A percentile compares a stretch with the other conserved stretches of the same genome.
phyloP scores from a whole-genome alignment of 2,329 filamentous ascomycete genomes.

The Microcera coccophila region DNA sequence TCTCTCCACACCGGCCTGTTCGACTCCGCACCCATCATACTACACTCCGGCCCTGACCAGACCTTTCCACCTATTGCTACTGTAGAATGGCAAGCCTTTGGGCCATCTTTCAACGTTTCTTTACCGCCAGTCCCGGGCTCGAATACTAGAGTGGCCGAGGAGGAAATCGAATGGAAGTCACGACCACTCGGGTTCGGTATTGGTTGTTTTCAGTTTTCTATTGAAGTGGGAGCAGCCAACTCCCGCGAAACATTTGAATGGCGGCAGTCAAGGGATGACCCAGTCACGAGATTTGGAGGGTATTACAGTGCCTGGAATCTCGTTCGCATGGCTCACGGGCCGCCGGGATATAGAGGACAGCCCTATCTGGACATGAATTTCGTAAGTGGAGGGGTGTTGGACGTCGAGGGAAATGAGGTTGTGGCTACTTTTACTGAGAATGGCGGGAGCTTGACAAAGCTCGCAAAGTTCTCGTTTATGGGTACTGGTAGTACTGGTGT shows the following conservation, averaged over 20 bases:
- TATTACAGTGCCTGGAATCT: slow-evolving; percentile 20
- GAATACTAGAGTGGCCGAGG: slow-evolving; percentile 7
- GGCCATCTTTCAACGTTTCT: slow-evolving; percentile 16
- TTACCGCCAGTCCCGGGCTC: slow-evolving; percentile 17
- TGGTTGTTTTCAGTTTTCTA: slow-evolving; percentile 12
- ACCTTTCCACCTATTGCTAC: slow-evolving; percentile 17
- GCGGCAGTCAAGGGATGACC: slow-evolving; percentile 16
- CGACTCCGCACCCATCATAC: slow-evolving; percentile 13
- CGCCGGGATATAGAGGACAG: slow-evolving; percentile 5
- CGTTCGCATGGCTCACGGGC: slow-evolving; percentile 14
- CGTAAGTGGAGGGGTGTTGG: slow-evolving; percentile 11
- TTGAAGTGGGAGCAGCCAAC: slow-evolving; percentile 16
- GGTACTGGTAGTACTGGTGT: slow-evolving; percentile 21
- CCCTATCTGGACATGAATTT: slow-evolving; percentile 7
- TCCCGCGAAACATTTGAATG: slow-evolving; percentile 23
- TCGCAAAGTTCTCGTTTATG: slow-evolving; percentile 20
- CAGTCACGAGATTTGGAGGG: slow-evolving; percentile 13
- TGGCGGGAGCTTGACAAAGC: slow-evolving; percentile 13
- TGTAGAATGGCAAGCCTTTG: slow-evolving; percentile 14
- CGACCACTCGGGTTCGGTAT: slow-evolving; percentile 4
- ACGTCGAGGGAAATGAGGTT: slow-evolving; percentile 19
- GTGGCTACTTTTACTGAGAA: slow-evolving; percentile 21
- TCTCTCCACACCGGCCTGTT: slow-evolving; percentile 11
- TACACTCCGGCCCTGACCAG: slow-evolving; percentile 20
- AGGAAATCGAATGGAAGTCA: slow-evolving; percentile 8